Base-by-base conservation (phyloP, 345 rosid genomes). In the Cardamine occulta region DNA sequence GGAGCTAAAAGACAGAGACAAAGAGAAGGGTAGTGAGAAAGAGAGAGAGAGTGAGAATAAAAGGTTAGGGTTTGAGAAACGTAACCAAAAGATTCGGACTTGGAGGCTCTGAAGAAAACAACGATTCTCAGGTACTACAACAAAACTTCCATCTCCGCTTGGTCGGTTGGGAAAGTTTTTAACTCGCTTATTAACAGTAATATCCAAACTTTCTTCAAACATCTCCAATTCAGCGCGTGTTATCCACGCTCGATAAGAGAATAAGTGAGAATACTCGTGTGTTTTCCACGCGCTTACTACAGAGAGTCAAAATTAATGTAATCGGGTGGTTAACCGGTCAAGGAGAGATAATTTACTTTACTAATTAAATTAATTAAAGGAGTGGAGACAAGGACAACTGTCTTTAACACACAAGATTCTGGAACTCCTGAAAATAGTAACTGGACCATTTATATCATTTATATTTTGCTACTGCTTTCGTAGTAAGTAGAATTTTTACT, bases 91-190 rank as follows among this genome's bases (percentile, higher is more conserved):
- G 62, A 45, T 57, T 69, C 56, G 64, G 64, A 54, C 65, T 49
- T 45, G 80, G 66, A 77, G 66, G 61, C 61, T 70, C 19, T 70
- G 66, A 54, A 70, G 62, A 77, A 71, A 62, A 77, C 80, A 77
- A 77, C 62, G 80, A 70, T 69, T 57, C 66, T 75, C 63, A 77
- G 80, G 67, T 70, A 28, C 31, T 4, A 64, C 80, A 35, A 63
- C 75, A 35, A 19, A 42, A 45, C 3, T 77, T 63, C 71, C 66
- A 77, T 77, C 76, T 55, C 54, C 66, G 58, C 28, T 35, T 13
- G 7, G 75, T 76, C 80, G 70, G 71, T 63, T 63, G 66, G 29
- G 48, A 18, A 69, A 61, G 3, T 18, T 45, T 56, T 61, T 75
- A 75, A 75, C 68, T 31, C 69, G 56, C 6, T 68, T 68, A 55